These are phyloP conservation scores for Flaveria floridana DNA, from an alignment of 140 eudicot species.

Conservation along the genomic window DNA sequence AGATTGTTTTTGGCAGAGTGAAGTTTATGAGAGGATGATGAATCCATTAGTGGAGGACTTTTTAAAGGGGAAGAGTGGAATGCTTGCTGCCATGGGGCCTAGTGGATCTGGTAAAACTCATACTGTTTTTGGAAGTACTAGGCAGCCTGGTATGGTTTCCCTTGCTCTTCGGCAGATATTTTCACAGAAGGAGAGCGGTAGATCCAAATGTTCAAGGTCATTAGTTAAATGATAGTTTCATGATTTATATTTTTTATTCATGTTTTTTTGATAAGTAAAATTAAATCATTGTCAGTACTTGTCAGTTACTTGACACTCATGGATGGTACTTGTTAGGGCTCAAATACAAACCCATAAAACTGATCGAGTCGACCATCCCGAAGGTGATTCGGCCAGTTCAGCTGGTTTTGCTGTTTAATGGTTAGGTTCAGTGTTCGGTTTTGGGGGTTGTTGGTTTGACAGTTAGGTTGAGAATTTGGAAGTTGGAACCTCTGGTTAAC, in stretches of 20 bases:
- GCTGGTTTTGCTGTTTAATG: too few species aligned
- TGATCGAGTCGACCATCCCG: not conserved
- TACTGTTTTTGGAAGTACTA: constrained; percentile 61
- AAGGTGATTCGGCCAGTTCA: not conserved
- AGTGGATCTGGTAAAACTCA: constrained; percentile 97
- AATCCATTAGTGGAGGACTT: constrained; percentile 70
- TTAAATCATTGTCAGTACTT: not conserved
- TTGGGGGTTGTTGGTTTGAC: not conserved
- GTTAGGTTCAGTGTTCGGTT: not conserved
- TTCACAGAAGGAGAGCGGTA: constrained; percentile 25
- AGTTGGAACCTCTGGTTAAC: not conserved
- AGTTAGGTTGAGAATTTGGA: not conserved
- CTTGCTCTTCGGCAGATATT: constrained; percentile 69
- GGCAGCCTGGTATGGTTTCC: constrained; percentile 89
- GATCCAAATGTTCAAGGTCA: constrained; percentile 45
- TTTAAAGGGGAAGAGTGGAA: constrained; percentile 69
- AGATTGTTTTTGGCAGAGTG: constrained; percentile 44
- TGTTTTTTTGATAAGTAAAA: not conserved
- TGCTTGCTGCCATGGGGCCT: constrained; percentile 88
- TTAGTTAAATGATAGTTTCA: not conserved
- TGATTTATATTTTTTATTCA: not conserved
- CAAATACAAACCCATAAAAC: not conserved
- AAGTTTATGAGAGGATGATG: constrained; percentile 66
- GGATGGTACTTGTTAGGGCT: not conserved
- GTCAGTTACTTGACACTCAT: not conserved